Conservation (phyloP, 2,329 filamentous ascomycete genomes). For the Aspergillus calidoustus region DNA sequence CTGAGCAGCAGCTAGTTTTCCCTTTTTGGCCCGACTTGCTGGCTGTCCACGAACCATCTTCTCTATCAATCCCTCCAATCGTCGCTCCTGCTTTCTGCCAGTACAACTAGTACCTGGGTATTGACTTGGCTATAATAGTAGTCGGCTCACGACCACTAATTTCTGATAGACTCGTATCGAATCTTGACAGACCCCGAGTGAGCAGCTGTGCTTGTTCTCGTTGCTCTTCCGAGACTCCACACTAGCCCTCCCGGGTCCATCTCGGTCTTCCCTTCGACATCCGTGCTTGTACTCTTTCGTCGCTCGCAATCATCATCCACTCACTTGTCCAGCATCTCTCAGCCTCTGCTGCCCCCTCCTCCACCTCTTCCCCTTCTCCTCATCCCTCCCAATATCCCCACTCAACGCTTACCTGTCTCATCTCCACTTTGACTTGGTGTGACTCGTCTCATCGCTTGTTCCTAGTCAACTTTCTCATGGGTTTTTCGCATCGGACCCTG, state of each 20-base stretch:
- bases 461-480: conserved; percentile 36
- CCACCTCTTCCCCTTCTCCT: conserved; percentile 15
- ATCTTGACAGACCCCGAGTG: conserved; percentile 11
- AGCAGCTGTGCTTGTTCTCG: conserved; percentile 21
- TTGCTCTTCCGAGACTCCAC: conserved; percentile 32
- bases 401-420: conserved; percentile 19
- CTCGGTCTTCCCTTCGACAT: conserved; percentile 28
- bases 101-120: conserved; percentile 8
- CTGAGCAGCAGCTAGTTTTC: conserved; percentile 16
- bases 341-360: conserved; percentile 12
- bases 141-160: conserved; percentile 11
- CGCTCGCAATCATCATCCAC: conserved; percentile 24
- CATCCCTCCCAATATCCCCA: conserved; percentile 16
- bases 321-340: conserved; percentile 17
- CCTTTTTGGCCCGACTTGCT: conserved; percentile 14
- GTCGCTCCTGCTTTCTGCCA: conserved; percentile 5
- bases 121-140: conserved; percentile 15
- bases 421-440: conserved; percentile 18
- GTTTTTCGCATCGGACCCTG: conserved; percentile 38
- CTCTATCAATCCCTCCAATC: conserved; percentile 22
- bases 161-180: conserved; percentile 11
- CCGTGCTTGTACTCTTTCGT: conserved; percentile 25
- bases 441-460: conserved; percentile 24
- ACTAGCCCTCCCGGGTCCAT: conserved; percentile 30
- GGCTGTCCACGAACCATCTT: conserved; percentile 14